Evolutionary conservation across 2,329 filamentous ascomycete species (phyloP).

Genomic region (Chaetomium strumarium): DNA sequence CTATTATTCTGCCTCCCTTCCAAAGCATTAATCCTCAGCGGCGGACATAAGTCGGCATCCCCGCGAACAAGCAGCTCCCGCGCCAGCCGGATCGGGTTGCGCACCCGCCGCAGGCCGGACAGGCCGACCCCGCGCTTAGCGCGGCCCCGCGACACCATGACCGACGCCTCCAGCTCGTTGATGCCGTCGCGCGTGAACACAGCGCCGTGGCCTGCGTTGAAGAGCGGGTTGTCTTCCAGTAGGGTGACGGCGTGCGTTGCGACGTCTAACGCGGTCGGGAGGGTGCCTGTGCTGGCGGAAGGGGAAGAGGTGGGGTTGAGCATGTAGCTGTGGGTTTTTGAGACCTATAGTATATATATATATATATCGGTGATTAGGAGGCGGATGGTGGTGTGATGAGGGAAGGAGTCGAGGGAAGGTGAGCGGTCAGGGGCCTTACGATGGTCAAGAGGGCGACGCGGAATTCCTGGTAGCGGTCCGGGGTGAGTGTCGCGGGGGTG

Average conservation of each 20-base stretch:
- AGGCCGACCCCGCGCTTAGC: constrained; percentile 74
- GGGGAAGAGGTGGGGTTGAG: constrained; percentile 24
- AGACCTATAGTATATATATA: constrained; percentile 32
- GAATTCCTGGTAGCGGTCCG: constrained; percentile 52
- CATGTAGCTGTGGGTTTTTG: constrained; percentile 44
- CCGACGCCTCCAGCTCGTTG: constrained; percentile 79
- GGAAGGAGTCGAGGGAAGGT: neutral
- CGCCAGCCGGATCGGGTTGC: constrained; percentile 73
- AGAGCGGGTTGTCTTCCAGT: constrained; percentile 74
- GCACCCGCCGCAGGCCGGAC: constrained; percentile 66
- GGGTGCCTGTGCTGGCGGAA: neutral
- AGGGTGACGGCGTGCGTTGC: constrained; percentile 69
- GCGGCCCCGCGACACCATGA: constrained; percentile 72
- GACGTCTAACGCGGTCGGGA: constrained; percentile 60
- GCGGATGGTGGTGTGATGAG: neutral
- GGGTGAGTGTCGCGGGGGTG: constrained; percentile 51
- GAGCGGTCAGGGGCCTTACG: constrained; percentile 40
- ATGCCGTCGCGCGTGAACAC: constrained; percentile 79
- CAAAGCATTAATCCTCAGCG: too few species aligned
- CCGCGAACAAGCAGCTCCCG: constrained; percentile 63
- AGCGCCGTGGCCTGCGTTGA: constrained; percentile 78
- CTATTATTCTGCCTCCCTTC: too few species aligned
- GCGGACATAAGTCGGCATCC: constrained; percentile 46
- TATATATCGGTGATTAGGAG: neutral
- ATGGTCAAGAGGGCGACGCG: constrained; percentile 56